Base-by-base conservation (phyloP, 2,329 filamentous ascomycete species). In the Aureobasidium sp. region DNA sequence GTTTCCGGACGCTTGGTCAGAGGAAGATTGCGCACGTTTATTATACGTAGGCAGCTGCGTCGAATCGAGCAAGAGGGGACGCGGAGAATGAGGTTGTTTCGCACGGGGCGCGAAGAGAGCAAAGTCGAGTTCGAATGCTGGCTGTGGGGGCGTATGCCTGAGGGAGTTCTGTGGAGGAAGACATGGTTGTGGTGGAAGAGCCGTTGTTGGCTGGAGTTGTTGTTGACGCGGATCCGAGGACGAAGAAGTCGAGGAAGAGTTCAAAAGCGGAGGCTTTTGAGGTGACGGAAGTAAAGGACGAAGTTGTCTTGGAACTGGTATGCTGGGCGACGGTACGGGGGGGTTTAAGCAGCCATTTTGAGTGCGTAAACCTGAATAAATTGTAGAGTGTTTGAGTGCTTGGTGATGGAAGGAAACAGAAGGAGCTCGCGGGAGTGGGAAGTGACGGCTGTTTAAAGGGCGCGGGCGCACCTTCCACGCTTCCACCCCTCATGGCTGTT, bases 141-240 rank as follows among this genome's bases (percentile, higher is more conserved):
- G 67, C 66, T 49, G 45, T 22, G 69, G 65, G 62, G 75, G 73
- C 69, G 72, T 75, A 73, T 72, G 70, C 72, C 66, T 71, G 68
- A 68, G 70, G 71, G 70, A 64, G 66, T 73, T 65, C 70, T 74
- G 69, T 71, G 74, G 70, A 80, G 84, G 80, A 83, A 79, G 85
- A 86, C 86, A 90, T 90, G 79, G 64, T 89, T 82, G 81, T 67
- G 73, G 70, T 70, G 72, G 69, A 71, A 82, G 80, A 87, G 86
- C 85, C 86, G 86, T 90, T 79, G 79, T 89, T 84, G 85, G 84
- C 83, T 86, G 69, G 77, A 79, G 62, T 71, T 74, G 52, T 42
- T 39, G 37, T 32, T 29, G 53, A 52, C 52, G 37, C 29, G 19
- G 79, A 77, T 63, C 63, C 41, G 41, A 45, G 24, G 41, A 45